A percentile compares a stretch with the other conserved stretches of the same genome.
phyloP scores from a whole-genome alignment of 805 yeast genomes.

The Saturnispora kantuleensis region DNA sequence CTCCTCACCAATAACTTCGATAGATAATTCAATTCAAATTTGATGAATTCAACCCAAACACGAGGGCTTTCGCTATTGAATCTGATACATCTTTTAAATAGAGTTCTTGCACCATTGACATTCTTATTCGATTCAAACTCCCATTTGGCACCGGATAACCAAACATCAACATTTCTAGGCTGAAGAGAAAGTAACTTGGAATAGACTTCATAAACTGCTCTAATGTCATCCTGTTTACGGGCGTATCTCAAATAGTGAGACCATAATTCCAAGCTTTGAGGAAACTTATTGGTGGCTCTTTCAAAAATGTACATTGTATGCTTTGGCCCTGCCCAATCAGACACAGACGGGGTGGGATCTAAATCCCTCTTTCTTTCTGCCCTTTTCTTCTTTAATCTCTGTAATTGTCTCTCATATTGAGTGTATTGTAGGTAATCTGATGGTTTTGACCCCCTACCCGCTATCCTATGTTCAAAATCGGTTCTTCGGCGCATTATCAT shows the following conservation, averaged over 20 bases:
- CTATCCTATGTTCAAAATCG: slow-evolving; percentile 86
- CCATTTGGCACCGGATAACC: slow-evolving; percentile 92
- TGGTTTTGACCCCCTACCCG: slow-evolving; percentile 71
- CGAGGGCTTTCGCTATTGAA: slow-evolving; percentile 65
- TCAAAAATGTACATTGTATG: slow-evolving; percentile 76
- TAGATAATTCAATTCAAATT: slow-evolving; percentile 78
- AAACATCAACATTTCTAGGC: slow-evolving; percentile 82
- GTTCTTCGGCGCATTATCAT: slow-evolving; percentile 87
- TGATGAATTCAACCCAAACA: slow-evolving; percentile 80
- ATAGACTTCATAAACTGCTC: slow-evolving; percentile 65
- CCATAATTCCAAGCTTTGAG: slow-evolving; percentile 75
- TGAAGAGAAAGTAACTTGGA: slow-evolving; percentile 73
- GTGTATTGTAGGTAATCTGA: slow-evolving; percentile 71
- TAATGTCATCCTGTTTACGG: slow-evolving; percentile 56
- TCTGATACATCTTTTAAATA: slow-evolving; percentile 76
- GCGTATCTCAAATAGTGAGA: slow-evolving; percentile 60
- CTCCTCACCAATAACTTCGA: slow-evolving; percentile 79
- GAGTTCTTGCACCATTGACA: slow-evolving; percentile 77
- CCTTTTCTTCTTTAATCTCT: slow-evolving; percentile 66
- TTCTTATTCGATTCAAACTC: slow-evolving; percentile 85
- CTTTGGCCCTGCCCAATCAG: slow-evolving; percentile 82
- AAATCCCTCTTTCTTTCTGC: slow-evolving; percentile 49
- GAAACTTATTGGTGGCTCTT: slow-evolving; percentile 71
- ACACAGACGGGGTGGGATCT: slow-evolving; percentile 52
- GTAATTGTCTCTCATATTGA: slow-evolving; percentile 72